Conservation (phyloP, 2,329 filamentous ascomycete species). For the Diplodia intermedia region DNA sequence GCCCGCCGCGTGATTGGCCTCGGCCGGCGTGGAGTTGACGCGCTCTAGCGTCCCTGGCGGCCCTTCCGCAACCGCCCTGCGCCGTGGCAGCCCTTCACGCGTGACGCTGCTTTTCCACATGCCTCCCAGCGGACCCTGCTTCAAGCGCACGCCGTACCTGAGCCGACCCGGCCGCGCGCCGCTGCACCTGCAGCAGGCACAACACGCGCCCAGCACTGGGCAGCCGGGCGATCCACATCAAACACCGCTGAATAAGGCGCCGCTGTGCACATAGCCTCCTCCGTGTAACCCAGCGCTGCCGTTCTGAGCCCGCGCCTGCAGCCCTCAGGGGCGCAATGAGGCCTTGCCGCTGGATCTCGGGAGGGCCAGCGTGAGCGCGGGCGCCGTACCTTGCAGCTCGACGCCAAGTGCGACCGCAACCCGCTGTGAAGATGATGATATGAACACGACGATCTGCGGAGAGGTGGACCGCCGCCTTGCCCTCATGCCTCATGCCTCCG, state of each 20-base stretch:
- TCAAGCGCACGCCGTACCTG: slow-evolving; percentile 7
- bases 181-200: slow-evolving; percentile 19
- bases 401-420: slow-evolving; percentile 21
- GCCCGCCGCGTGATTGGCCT: slow-evolving; percentile 1
- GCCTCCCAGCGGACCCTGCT: slow-evolving; percentile 18
- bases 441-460: slow-evolving; percentile 26
- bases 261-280: slow-evolving; percentile 26
- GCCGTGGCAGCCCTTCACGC: slow-evolving; percentile 2
- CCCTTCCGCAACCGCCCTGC: slow-evolving; percentile 7
- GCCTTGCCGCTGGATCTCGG: slow-evolving; percentile 25
- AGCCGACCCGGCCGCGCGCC: not conserved
- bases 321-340: slow-evolving; percentile 23
- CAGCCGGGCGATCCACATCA: slow-evolving; percentile 23
- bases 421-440: slow-evolving; percentile 23
- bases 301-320: slow-evolving; percentile 11
- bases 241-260: slow-evolving; percentile 24
- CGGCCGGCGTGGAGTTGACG: slow-evolving; percentile 1
- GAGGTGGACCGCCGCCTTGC: slow-evolving; percentile 6
- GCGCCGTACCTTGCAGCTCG: slow-evolving; percentile 30
- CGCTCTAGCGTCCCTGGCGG: slow-evolving; percentile 1
- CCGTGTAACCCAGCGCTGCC: slow-evolving; percentile 24
- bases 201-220: too few relatives aligned
- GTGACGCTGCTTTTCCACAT: slow-evolving; percentile 17
- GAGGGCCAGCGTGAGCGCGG: slow-evolving; percentile 13
- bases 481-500: not conserved